These are phyloP conservation scores for Ashbya aceris DNA, from an alignment of 1,139 yeast species.

Conservation along the genomic window DNA sequence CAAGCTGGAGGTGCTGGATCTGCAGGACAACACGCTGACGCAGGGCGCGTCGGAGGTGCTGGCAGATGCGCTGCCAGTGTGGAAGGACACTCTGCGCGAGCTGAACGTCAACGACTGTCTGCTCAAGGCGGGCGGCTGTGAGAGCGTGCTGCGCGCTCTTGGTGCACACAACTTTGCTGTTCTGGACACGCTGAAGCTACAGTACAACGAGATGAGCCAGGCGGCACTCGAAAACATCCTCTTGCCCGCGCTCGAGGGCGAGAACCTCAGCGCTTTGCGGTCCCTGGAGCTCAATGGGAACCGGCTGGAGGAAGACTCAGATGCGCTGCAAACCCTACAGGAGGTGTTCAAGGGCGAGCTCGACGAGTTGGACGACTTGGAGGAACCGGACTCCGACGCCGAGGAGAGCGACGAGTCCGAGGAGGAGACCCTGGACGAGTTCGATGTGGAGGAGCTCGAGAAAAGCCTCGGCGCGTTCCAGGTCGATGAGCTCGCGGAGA, in stretches of 20 bases:
- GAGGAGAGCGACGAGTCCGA: slow-evolving; percentile 67
- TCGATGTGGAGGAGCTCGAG: slow-evolving; percentile 51
- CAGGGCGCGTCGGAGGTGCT: slow-evolving; percentile 70
- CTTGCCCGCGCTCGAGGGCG: slow-evolving; percentile 44
- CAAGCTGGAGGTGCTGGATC: slow-evolving; percentile 60
- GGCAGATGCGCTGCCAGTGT: slow-evolving; percentile 45
- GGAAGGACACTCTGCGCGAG: slow-evolving; percentile 54
- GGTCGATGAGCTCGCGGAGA: slow-evolving; percentile 51
- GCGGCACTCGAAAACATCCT: slow-evolving; percentile 43
- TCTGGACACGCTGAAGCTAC: slow-evolving; percentile 59
- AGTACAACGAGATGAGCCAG: slow-evolving; percentile 79
- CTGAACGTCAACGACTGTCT: slow-evolving; percentile 85
- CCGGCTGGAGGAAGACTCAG: slow-evolving; percentile 72
- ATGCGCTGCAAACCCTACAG: slow-evolving; percentile 44
- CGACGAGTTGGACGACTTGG: slow-evolving; percentile 90
- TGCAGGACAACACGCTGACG: slow-evolving; percentile 94
- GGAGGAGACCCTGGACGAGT: slow-evolving; percentile 51
- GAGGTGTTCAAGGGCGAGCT: slow-evolving; percentile 72
- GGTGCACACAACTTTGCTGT: slow-evolving; percentile 34
- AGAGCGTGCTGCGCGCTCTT: slow-evolving; percentile 42
- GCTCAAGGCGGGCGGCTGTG: slow-evolving; percentile 67
- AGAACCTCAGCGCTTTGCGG: slow-evolving; percentile 53
- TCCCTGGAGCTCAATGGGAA: slow-evolving; percentile 84
- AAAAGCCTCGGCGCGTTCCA: slow-evolving; percentile 41
- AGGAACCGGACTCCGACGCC: slow-evolving; percentile 79